Evolutionary conservation across 768 basidiomycete genomes (phyloP).

Genomic region (Mycena haematopus): DNA sequence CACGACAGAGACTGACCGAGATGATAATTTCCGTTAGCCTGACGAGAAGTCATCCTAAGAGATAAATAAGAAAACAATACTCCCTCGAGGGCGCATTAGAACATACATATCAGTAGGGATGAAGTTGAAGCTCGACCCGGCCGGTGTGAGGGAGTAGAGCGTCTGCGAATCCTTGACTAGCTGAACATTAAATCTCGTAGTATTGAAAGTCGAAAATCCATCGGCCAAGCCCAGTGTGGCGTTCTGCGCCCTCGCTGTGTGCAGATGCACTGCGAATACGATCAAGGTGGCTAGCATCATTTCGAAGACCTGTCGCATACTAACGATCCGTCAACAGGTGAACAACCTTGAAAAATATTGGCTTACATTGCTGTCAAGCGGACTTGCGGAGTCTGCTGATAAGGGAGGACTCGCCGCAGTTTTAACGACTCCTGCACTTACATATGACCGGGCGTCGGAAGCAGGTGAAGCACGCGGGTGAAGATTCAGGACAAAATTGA

Average conservation of each 20-base stretch:
- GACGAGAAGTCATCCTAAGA: constrained; percentile 48
- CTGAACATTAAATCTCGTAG: constrained; percentile 50
- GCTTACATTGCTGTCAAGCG: constrained; percentile 4
- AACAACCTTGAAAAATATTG: background rate
- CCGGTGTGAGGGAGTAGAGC: constrained; percentile 54
- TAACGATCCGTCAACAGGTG: background rate
- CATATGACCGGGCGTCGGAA: constrained; percentile 23
- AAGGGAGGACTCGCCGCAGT: background rate
- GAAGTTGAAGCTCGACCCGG: constrained; percentile 52
- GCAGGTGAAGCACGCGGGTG: constrained; percentile 20
- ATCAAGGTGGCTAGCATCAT: constrained; percentile 14
- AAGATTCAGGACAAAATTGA: background rate
- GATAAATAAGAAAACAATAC: background rate
- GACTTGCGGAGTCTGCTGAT: background rate
- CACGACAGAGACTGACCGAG: constrained; percentile 40
- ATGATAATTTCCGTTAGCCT: constrained; percentile 57
- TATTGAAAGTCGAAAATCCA: constrained; percentile 55
- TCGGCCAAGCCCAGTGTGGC: constrained; percentile 51
- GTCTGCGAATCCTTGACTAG: constrained; percentile 65
- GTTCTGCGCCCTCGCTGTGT: constrained; percentile 33
- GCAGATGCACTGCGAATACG: constrained; percentile 15
- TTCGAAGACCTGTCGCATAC: constrained; percentile 25
- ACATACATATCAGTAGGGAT: constrained; percentile 51
- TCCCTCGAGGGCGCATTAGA: background rate
- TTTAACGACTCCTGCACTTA: constrained; percentile 16